These are phyloP conservation scores for Amaranthus palmeri DNA, from an alignment of 148 eudicot species.

Conservation along the genomic window DNA sequence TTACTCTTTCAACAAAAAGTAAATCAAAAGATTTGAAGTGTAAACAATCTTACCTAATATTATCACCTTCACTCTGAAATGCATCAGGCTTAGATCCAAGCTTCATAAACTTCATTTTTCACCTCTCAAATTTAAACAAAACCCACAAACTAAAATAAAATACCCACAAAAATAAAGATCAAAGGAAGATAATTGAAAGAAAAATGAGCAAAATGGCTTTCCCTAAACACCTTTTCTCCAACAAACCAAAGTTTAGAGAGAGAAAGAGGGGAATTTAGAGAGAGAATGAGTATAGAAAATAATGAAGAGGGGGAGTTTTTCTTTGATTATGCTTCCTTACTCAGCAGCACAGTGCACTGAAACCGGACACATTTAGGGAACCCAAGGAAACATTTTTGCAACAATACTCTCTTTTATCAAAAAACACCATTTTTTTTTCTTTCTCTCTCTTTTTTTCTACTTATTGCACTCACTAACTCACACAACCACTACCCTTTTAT, in stretches of 20 bases:
- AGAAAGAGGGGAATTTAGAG: constrained; percentile 6
- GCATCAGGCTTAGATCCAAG: constrained; percentile 87
- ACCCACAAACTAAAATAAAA: constrained; percentile 22
- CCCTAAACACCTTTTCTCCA: neutral
- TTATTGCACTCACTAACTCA: neutral
- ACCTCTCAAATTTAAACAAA: constrained; percentile 5
- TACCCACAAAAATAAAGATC: constrained; percentile 11
- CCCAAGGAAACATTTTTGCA: constrained; percentile 39
- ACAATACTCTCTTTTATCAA: constrained; percentile 26
- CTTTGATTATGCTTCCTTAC: constrained; percentile 45
- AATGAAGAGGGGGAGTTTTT: constrained; percentile 24
- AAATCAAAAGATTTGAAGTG: constrained; percentile 1
- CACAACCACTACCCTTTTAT: neutral
- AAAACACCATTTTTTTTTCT: neutral
- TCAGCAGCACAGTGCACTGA: constrained; percentile 53
- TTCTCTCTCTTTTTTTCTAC: constrained; percentile 4
- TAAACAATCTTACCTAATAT: constrained; percentile 43
- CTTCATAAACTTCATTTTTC: constrained; percentile 85
- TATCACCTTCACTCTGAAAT: constrained; percentile 75
- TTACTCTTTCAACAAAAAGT: neutral
- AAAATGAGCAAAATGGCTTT: neutral
- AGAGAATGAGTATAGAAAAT: constrained; percentile 10
- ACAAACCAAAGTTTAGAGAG: constrained; percentile 1
- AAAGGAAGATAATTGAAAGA: too few species aligned
- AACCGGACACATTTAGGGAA: constrained; percentile 36